phyloP scores from a whole-genome alignment of 192 early-diverging fungal genomes.

The Coemansia furcata region DNA sequence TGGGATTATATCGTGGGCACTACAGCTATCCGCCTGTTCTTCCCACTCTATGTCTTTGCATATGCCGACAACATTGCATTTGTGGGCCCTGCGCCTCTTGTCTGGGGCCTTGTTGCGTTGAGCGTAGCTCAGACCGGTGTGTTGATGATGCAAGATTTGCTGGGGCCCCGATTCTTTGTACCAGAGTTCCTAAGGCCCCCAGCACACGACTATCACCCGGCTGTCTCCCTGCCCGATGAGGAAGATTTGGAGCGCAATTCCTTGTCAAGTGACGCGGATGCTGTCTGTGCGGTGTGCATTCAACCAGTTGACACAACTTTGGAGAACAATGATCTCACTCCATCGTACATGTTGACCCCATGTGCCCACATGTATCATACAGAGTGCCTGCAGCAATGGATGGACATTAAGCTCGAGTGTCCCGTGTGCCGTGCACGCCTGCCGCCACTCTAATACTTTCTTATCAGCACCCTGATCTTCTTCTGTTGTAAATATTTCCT shows the following conservation, averaged over 20 bases:
- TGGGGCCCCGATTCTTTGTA: constrained; percentile 73
- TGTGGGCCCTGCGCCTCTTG: constrained; percentile 34
- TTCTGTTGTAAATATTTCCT: background rate
- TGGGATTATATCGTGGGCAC: constrained; percentile 60
- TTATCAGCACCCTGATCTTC: background rate
- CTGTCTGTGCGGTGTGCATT: constrained; percentile 11
- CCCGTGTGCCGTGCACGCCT: constrained; percentile 63
- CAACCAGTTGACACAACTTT: background rate
- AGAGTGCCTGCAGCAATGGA: constrained; percentile 70
- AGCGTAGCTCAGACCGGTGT: constrained; percentile 58
- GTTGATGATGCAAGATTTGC: constrained; percentile 62
- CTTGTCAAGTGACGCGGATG: background rate
- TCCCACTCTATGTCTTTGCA: constrained; percentile 61
- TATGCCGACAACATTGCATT: constrained; percentile 53
- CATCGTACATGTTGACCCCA: constrained; percentile 72
- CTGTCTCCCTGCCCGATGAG: constrained; percentile 53
- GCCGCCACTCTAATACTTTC: constrained; percentile 53
- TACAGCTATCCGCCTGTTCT: constrained; percentile 54
- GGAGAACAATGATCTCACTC: background rate
- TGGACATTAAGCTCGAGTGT: constrained; percentile 78
- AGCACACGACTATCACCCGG: constrained; percentile 69
- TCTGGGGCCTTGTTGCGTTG: constrained; percentile 59
- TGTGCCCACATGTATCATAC: constrained; percentile 79
- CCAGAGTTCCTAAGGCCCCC: constrained; percentile 64
- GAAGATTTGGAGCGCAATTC: constrained; percentile 24